phyloP scores from a whole-genome alignment of 352 stramenopile species.

The Globisporangium recalcitrans region DNA sequence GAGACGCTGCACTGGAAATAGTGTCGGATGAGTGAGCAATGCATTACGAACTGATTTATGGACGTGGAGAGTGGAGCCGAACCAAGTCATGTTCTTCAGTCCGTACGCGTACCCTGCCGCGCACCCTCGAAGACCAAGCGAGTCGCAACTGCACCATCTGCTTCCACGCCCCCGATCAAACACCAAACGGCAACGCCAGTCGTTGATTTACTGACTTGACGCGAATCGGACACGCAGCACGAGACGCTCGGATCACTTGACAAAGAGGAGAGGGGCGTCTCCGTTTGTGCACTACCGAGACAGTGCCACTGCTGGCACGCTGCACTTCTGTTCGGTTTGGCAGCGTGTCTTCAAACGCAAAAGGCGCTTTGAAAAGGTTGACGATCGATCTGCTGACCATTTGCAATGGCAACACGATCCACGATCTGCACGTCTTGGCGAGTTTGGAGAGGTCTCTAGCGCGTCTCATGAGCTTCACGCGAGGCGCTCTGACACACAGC shows the following conservation, averaged over 20 bases:
- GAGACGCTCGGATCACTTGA: background rate
- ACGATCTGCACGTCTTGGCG: background rate
- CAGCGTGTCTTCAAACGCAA: background rate
- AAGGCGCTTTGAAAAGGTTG: background rate
- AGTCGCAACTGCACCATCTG: background rate
- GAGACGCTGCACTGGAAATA: too few species aligned
- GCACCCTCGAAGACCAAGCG: slow-evolving; percentile 3
- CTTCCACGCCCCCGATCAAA: background rate
- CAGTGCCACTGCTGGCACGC: background rate
- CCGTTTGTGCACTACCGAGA: background rate
- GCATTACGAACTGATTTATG: too few species aligned
- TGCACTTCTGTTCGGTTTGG: background rate
- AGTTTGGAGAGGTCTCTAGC: background rate
- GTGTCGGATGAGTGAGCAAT: too few species aligned
- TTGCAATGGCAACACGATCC: background rate
- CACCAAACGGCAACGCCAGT: background rate
- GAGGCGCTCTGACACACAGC: background rate
- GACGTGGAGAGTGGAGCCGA: slow-evolving; percentile 1
- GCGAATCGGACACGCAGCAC: too few species aligned
- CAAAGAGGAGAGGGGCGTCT: background rate
- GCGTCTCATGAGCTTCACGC: background rate
- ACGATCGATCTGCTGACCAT: background rate
- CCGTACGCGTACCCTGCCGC: slow-evolving; percentile 4
- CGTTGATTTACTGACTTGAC: background rate
- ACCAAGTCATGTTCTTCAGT: slow-evolving; percentile 3